phyloP scores from a whole-genome alignment of 2,329 filamentous ascomycete genomes.

The Colletotrichum liaoningense region DNA sequence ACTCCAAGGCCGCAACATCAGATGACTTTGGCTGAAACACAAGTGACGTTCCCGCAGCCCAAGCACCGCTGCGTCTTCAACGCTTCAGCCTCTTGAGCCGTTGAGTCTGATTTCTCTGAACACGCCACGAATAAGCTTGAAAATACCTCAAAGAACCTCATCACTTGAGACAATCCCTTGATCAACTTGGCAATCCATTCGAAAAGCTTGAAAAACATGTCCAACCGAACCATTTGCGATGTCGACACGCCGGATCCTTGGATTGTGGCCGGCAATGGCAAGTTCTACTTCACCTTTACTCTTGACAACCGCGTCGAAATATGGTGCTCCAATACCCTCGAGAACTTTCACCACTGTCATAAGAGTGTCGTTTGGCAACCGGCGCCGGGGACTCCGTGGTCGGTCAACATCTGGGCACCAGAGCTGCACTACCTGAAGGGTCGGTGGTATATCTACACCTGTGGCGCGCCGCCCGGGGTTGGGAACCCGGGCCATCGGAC shows the following conservation, averaged over 20 bases:
- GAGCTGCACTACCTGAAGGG: constrained; percentile 39
- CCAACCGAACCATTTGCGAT: constrained; percentile 42
- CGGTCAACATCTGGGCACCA: constrained; percentile 39
- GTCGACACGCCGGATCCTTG: constrained; percentile 46
- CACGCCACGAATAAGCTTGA: not conserved
- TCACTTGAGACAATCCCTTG: not conserved
- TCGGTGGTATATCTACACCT: constrained; percentile 52
- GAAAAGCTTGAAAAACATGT: constrained; percentile 38
- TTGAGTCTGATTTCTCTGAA: not conserved
- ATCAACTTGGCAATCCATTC: not conserved
- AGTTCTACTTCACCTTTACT: constrained; percentile 47
- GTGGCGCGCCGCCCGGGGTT: constrained; percentile 53
- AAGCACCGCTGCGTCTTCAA: not conserved
- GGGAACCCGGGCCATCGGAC: constrained; percentile 59
- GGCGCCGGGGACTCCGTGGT: constrained; percentile 34
- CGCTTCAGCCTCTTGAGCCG: not conserved
- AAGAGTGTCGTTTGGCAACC: constrained; percentile 43
- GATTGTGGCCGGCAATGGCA: constrained; percentile 41
- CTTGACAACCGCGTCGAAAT: constrained; percentile 49
- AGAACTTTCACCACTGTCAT: constrained; percentile 42
- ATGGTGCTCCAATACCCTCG: constrained; percentile 44
- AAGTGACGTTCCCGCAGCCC: constrained; percentile 16
- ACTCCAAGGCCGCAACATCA: constrained; percentile 8
- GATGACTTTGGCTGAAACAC: constrained; percentile 31
- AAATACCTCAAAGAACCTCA: not conserved